Conservation (phyloP, 1,284 basidiomycete genomes). For the Porogramme epimiltina region DNA sequence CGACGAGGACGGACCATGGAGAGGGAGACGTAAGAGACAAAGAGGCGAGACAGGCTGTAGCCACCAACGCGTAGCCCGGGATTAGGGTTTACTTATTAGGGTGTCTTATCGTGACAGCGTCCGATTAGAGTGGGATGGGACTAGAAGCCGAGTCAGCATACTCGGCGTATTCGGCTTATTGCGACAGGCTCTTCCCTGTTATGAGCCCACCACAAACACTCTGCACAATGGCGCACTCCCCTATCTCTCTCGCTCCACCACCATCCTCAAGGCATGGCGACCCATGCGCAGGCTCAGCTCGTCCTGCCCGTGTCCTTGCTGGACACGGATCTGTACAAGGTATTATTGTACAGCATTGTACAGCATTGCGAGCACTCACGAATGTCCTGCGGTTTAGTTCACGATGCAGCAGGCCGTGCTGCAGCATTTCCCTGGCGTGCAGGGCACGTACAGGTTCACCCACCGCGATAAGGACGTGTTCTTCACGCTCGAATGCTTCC, state of each 20-base stretch:
- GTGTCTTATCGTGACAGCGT: no score
- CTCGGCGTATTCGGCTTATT: no score
- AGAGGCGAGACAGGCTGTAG: no score
- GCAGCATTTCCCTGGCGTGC: constrained; percentile 74
- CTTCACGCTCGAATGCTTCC: constrained; percentile 74
- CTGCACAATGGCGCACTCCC: neutral
- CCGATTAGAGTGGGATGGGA: no score
- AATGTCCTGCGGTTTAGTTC: constrained; percentile 43
- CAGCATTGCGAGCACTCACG: neutral
- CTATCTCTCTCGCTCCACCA: neutral
- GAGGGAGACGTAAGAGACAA: no score
- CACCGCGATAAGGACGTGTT: constrained; percentile 75
- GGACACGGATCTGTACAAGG: constrained; percentile 98
- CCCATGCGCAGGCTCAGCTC: constrained; percentile 11
- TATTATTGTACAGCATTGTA: constrained; percentile 25
- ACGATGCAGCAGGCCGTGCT: constrained; percentile 97
- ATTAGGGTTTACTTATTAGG: constrained; percentile 11
- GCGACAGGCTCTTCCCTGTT: constrained; percentile 11
- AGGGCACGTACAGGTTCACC: constrained; percentile 82
- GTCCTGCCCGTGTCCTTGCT: constrained; percentile 67
- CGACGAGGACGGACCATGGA: constrained; percentile 13
- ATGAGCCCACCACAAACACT: no score
- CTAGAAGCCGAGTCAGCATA: no score
- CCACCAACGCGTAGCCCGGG: no score
- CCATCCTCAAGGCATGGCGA: neutral